A percentile compares a stretch with the other conserved stretches of the same genome.
phyloP scores from a whole-genome alignment of 1,284 basidiomycete species.

The Singerocomus inundabilis region DNA sequence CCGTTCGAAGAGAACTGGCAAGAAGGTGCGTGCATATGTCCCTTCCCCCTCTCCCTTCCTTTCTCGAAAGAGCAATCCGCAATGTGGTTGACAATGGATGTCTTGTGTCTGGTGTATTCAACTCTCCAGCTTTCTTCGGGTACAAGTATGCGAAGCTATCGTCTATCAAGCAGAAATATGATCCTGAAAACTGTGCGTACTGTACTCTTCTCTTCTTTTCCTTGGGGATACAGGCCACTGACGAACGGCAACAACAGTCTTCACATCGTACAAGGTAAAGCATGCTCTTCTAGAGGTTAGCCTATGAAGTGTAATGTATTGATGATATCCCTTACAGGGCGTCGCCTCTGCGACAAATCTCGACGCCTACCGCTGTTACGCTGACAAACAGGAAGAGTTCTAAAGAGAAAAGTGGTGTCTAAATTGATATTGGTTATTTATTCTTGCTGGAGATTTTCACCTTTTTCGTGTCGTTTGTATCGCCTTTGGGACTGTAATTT shows the following conservation, averaged over 20 bases:
- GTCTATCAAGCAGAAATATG: constrained; percentile 28
- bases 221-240: background rate
- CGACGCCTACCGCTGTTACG: constrained; percentile 11
- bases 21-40: constrained; percentile 7
- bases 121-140: constrained; percentile 22
- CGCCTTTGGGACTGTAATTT: too few relatives aligned
- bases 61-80: background rate
- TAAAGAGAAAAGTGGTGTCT: too few relatives aligned
- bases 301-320: background rate
- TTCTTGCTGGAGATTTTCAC: too few relatives aligned
- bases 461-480: too few relatives aligned
- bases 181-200: constrained; percentile 24
- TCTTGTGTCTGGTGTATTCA: too few relatives aligned
- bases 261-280: constrained; percentile 23
- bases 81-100: background rate
- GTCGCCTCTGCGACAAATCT: constrained; percentile 16
- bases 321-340: constrained; percentile 6
- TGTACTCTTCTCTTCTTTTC: background rate
- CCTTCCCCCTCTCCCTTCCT: too few relatives aligned
- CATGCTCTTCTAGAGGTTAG: background rate
- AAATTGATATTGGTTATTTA: too few relatives aligned
- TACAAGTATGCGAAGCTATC: constrained; percentile 22
- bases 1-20: constrained; percentile 23
- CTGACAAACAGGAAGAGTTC: constrained; percentile 2
- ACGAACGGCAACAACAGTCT: constrained; percentile 6